Evolutionary conservation across 306 rosid species (phyloP), one percentile per base, ranked within the genome.

Genomic region (Vigna trinervia): DNA sequence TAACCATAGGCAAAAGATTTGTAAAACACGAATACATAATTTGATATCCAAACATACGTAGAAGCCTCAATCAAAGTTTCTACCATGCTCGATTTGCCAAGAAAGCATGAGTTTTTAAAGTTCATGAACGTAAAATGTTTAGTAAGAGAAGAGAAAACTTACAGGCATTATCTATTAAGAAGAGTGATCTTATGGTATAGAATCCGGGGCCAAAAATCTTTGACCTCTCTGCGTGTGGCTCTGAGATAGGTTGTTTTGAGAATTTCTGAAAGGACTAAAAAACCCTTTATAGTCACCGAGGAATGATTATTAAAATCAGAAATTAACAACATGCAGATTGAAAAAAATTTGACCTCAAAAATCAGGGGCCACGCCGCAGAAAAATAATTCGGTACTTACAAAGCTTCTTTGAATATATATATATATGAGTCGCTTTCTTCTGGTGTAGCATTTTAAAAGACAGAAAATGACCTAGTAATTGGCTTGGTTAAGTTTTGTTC

Each of bases 401-500:
- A 81, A 81, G 84, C 57, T 66, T 77, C 47, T 39, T 41, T 39
- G 8, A 64, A 20, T 9, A 38, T 68, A 80, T 60, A 54, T 56
- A 51, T 8, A 9, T 41, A 41, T 20, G 43, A 20, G 70, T 69
- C 50, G 34, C 69, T 69, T 75, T 58, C 84, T 68, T 67, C 47
- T 12, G 12, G 34, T 46, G 11, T 22, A 17, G 57, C 75, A 36
- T 72, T 66, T 22, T 69, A 59, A 67, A 41, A 9, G 46, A 41
- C 46, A 41, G 12, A 1, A 41, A 41, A 41, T 41, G 32, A 54
- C 56, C 47, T 36, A 14, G 11, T 38, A 20, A 57, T 51, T 74
- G 52, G 67, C 69, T 45, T 53, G 78, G 38, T 63, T 15, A 60
- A 63, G 57, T 70, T 77, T 69, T 80, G 81, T 83, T 68, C 50